Conservation (phyloP, 176 grass and related monocot species). For the Elymus sibiricus region DNA sequence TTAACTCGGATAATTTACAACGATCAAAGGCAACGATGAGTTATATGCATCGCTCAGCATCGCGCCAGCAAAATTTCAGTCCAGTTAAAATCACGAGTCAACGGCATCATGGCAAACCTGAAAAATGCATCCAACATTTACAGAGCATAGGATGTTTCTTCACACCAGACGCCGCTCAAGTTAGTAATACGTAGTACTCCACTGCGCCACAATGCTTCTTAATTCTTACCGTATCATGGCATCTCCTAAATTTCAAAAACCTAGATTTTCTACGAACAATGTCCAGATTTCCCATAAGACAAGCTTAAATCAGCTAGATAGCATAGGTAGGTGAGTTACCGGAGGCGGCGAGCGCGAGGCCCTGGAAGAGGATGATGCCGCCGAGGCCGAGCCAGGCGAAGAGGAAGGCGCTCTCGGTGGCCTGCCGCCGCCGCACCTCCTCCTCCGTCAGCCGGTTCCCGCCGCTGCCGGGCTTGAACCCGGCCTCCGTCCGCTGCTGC, state of each 20-base stretch:
- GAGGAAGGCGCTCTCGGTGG: conserved; percentile 80
- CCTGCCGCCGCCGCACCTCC: conserved; percentile 48
- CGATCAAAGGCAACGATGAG: neutral
- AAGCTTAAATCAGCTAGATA: neutral
- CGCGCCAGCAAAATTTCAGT: neutral
- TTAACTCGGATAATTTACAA: neutral
- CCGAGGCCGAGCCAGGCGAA: conserved; percentile 85
- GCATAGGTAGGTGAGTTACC: conserved; percentile 31
- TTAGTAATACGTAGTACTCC: neutral
- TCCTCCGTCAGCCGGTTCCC: conserved; percentile 41
- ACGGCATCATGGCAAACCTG: neutral
- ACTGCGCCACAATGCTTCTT: neutral
- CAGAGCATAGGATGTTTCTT: neutral
- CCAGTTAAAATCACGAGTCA: neutral
- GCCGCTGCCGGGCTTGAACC: neutral
- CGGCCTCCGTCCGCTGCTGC: conserved; percentile 3
- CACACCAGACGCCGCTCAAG: neutral
- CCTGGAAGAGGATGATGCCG: conserved; percentile 72
- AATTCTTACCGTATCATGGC: neutral
- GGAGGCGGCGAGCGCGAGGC: conserved; percentile 74
- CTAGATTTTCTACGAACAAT: neutral
- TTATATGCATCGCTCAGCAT: neutral
- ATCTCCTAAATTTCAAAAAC: neutral
- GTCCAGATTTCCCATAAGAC: neutral
- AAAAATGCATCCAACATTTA: neutral